Conservation (phyloP, 179 eudicot species). For the Spergularia azorica region DNA sequence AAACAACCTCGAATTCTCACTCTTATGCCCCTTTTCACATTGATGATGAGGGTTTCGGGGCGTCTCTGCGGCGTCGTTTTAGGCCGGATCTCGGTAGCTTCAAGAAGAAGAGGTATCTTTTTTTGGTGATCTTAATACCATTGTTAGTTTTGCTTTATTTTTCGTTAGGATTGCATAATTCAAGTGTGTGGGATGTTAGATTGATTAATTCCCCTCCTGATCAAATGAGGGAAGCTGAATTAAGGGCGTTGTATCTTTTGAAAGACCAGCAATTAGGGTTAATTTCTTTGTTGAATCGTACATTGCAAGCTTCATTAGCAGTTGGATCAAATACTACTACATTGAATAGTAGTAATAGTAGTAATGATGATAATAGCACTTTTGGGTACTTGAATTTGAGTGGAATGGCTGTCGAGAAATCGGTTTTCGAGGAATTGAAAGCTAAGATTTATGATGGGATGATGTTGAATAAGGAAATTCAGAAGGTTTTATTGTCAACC, state of each 20-base stretch:
- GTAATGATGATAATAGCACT: constrained; percentile 20
- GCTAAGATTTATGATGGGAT: constrained; percentile 54
- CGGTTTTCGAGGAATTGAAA: constrained; percentile 46
- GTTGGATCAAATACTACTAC: constrained; percentile 27
- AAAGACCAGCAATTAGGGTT: constrained; percentile 67
- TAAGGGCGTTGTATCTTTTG: constrained; percentile 59
- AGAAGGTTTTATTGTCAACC: constrained; percentile 61
- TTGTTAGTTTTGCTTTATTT: constrained; percentile 55
- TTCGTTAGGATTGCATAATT: constrained; percentile 46
- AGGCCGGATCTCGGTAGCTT: constrained; percentile 29
- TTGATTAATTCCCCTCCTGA: constrained; percentile 34
- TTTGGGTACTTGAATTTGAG: constrained; percentile 38
- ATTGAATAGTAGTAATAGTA: constrained; percentile 13
- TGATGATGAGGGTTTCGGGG: constrained; percentile 16
- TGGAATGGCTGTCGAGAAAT: constrained; percentile 31
- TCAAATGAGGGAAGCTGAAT: constrained; percentile 75
- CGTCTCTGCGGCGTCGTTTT: constrained; percentile 29
- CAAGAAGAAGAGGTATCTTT: constrained; percentile 55
- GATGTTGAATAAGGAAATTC: constrained; percentile 66
- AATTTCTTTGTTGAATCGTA: constrained; percentile 38
- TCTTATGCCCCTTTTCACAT: constrained; percentile 30
- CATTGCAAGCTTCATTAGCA: constrained; percentile 20
- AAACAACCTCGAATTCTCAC: constrained; percentile 33
- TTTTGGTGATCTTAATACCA: constrained; percentile 48
- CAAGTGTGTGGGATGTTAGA: constrained; percentile 30